Evolutionary conservation across 2,329 filamentous ascomycete genomes (phyloP).

Genomic region (Hypoxylon sp.): DNA sequence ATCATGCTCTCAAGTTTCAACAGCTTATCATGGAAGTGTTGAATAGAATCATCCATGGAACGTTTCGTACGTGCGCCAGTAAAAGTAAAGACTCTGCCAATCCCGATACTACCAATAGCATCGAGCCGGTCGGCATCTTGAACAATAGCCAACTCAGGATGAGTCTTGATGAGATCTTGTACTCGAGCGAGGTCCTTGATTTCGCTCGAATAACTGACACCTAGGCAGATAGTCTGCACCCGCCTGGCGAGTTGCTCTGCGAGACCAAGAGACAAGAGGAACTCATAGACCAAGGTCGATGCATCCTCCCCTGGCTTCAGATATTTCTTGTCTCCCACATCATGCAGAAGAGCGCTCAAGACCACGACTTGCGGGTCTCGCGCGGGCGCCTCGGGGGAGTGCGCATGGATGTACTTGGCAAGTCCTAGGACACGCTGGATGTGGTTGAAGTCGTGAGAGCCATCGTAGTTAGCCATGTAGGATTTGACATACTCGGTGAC

Average conservation of each 20-base stretch:
- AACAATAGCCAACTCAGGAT: slow-evolving; percentile 83
- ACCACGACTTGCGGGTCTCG: slow-evolving; percentile 66
- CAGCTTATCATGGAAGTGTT: slow-evolving; percentile 82
- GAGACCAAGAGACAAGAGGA: slow-evolving; percentile 67
- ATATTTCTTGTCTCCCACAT: slow-evolving; percentile 90
- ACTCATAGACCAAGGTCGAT: slow-evolving; percentile 61
- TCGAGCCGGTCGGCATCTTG: slow-evolving; percentile 96
- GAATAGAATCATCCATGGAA: slow-evolving; percentile 70
- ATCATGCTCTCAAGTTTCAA: slow-evolving; percentile 70
- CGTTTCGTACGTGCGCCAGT: slow-evolving; percentile 67
- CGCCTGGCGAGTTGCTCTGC: slow-evolving; percentile 65
- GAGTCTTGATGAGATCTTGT: slow-evolving; percentile 64
- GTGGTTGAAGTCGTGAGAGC: slow-evolving; percentile 88
- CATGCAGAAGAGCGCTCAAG: slow-evolving; percentile 81
- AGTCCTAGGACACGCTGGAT: slow-evolving; percentile 82
- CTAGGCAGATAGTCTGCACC: slow-evolving; percentile 76
- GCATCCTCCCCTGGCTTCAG: slow-evolving; percentile 64
- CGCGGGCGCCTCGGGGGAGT: slow-evolving; percentile 39
- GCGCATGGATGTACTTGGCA: slow-evolving; percentile 69
- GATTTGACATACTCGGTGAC: slow-evolving; percentile 70
- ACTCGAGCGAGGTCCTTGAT: slow-evolving; percentile 69
- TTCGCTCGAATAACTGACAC: slow-evolving; percentile 83
- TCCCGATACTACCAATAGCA: slow-evolving; percentile 85
- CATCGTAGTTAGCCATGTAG: slow-evolving; percentile 82
- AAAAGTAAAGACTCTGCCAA: slow-evolving; percentile 80